Evolutionary conservation across 768 basidiomycete species (phyloP), one percentile per base, ranked within the genome.

Genomic region (Fomitopsis pulvina): DNA sequence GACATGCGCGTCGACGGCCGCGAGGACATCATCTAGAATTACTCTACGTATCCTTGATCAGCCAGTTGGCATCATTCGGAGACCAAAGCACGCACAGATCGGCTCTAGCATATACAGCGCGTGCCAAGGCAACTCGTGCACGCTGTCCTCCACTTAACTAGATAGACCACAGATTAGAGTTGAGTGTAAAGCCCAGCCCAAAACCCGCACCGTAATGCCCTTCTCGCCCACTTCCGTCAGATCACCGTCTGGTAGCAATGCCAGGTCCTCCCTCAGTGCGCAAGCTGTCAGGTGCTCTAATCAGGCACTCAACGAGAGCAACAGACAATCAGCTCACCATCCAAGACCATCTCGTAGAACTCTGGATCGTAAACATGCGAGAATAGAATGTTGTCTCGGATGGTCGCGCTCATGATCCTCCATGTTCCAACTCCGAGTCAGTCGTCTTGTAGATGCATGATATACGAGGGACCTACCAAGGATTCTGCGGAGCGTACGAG

Each of bases 371-470:
- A 96, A 57, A 83, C 77, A 65, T 94, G 87, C 9, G 85, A 92
- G 68, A 98, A 97, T 28, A 90, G 61, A 52, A 98, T 97, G 60
- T 98, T 98, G 38, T 92, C 89, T 30, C 85, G 79, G 44, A 97
- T 78, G 2, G 88, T 84, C 0, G 89, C 81, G 1, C 89, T 91
- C 65, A 94, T 76, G 39, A 96, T 81, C 87, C 86, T 87, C n/a
- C n/a, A 25, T 4, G 24, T n/a, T n/a, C n/a, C n/a, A n/a, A n/a
- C n/a, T n/a, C n/a, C n/a, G n/a, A n/a, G n/a, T n/a, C n/a, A n/a
- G n/a, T n/a, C n/a, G n/a, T n/a, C n/a, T n/a, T n/a, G n/a, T n/a
- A 58, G 4, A 16, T 38, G 7, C 11, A 42, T 27, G 12, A 11
- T 4, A 4, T 4, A 3, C 29, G 18, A 6, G 10, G 11, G 18